Evolutionary conservation across 2,329 filamentous ascomycete genomes (phyloP).

Genomic region (Xylariaceae sp.): DNA sequence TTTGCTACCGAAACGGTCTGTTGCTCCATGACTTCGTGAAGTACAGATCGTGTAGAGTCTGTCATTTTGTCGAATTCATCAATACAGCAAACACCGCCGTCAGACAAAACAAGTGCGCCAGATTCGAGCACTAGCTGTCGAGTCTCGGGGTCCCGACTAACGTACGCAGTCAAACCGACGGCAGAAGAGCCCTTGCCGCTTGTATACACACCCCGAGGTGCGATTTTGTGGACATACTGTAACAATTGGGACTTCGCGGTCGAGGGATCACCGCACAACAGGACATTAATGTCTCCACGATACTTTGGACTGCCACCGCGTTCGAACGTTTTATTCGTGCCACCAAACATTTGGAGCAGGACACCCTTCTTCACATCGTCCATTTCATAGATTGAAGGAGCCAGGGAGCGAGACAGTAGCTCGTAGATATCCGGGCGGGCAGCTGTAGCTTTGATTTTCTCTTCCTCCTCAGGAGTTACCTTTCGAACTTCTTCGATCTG

Average conservation of each 20-base stretch:
- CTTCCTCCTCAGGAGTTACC: slow-evolving; percentile 84
- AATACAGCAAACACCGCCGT: slow-evolving; percentile 84
- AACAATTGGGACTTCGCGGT: slow-evolving; percentile 96
- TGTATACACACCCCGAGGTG: slow-evolving; percentile 84
- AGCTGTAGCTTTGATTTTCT: slow-evolving; percentile 83
- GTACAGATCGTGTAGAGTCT: slow-evolving; percentile 77
- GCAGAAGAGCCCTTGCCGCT: slow-evolving; percentile 83
- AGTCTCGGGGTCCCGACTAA: slow-evolving; percentile 81
- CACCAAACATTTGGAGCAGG: slow-evolving; percentile 92
- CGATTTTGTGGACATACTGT: slow-evolving; percentile 96
- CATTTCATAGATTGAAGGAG: slow-evolving; percentile 96
- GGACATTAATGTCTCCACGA: slow-evolving; percentile 94
- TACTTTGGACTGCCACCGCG: slow-evolving; percentile 96
- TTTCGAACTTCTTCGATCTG: slow-evolving; percentile 84
- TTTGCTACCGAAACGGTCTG: slow-evolving; percentile 86
- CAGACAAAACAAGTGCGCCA: slow-evolving; percentile 78
- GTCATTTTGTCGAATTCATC: slow-evolving; percentile 91
- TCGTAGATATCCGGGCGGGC: slow-evolving; percentile 89
- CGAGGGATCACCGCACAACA: slow-evolving; percentile 96
- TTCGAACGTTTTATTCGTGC: slow-evolving; percentile 96
- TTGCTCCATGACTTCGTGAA: slow-evolving; percentile 89
- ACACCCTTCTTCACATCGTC: slow-evolving; percentile 99
- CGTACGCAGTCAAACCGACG: slow-evolving; percentile 81
- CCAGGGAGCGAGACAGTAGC: slow-evolving; percentile 85
- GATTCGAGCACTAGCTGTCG: slow-evolving; percentile 82